Evolutionary conservation across 1,139 yeast genomes (phyloP).

Genomic region (Hemisphaericaspora xylanilytica): DNA sequence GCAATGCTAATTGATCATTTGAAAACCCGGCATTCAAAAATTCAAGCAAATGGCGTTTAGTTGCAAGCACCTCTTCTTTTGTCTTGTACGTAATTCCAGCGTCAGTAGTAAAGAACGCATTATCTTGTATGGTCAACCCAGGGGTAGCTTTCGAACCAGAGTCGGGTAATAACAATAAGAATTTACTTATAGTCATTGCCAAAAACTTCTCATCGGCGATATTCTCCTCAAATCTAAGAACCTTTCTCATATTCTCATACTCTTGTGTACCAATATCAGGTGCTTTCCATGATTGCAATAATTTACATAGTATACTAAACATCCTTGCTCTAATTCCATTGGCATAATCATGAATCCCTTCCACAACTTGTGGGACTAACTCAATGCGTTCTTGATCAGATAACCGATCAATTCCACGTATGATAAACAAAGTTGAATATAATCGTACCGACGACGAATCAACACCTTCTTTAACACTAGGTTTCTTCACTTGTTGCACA

Average conservation of each 20-base stretch:
- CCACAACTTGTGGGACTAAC: constrained; percentile 49
- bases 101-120: constrained; percentile 59
- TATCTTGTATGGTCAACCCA: constrained; percentile 58
- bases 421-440: constrained; percentile 63
- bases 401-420: constrained; percentile 62
- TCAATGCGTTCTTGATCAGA: constrained; percentile 27
- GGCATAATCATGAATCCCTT: constrained; percentile 41
- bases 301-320: constrained; percentile 58
- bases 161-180: constrained; percentile 56
- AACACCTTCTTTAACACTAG: constrained; percentile 40
- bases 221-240: constrained; percentile 26
- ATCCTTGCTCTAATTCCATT: constrained; percentile 53
- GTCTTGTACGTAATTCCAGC: constrained; percentile 63
- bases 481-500: constrained; percentile 59
- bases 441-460: constrained; percentile 57
- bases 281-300: constrained; percentile 49
- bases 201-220: constrained; percentile 44
- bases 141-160: constrained; percentile 33
- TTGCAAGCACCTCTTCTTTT: constrained; percentile 41
- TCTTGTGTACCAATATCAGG: constrained; percentile 49
- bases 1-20: constrained; percentile 32
- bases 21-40: constrained; percentile 41
- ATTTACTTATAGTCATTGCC: constrained; percentile 46
- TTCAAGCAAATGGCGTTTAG: constrained; percentile 40
- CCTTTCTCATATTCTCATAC: constrained; percentile 32